Evolutionary conservation across 2,329 filamentous ascomycete genomes (phyloP), one percentile per base, ranked within the genome.

Genomic region (Biscogniauxia marginata): DNA sequence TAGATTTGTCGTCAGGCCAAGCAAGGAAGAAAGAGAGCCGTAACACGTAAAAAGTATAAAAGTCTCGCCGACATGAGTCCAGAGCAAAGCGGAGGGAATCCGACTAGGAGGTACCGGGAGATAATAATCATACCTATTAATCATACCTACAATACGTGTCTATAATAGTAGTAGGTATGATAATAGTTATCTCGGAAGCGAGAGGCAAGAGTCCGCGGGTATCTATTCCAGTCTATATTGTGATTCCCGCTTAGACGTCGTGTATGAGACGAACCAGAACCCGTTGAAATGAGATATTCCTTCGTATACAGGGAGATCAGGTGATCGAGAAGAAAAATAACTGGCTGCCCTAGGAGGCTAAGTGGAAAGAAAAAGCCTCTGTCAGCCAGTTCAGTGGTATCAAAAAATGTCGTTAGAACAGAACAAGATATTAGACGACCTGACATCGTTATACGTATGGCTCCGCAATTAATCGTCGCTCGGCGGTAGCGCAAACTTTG

Each of bases 401-500:
- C 51, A 39, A 63, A 55, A 50, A 49, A 53, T 46, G 51, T 43
- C 49, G 49, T 49, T 55, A 34, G 47, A 43, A 51, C 19, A 57
- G 50, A 57, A 49, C 44, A 54, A 55, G 49, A 54, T 48, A 56
- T 49, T 53, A 57, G 49, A 56, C 48, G 54, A 48, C 34, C 45
- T 44, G 55, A 61, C 56, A 54, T 58, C 58, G 56, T 46, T 54
- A 50, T 62, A 59, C 61, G 50, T 56, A 43, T 48, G 22, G 54
- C 53, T 46, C 56, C 51, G 56, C 59, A 46, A 56, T 57, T 50
- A 56, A 47, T 59, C 54, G 52, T 56, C 46, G 44, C 50, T 48
- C 55, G 19, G 50, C 49, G 49, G 23, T 48, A 43, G 53, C 46
- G n/a, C 25, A 52, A 19, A 47, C 52, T 23, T n/a, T 44, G 51